Conservation (phyloP, 257 asterid species). For the Plantago ovata region DNA sequence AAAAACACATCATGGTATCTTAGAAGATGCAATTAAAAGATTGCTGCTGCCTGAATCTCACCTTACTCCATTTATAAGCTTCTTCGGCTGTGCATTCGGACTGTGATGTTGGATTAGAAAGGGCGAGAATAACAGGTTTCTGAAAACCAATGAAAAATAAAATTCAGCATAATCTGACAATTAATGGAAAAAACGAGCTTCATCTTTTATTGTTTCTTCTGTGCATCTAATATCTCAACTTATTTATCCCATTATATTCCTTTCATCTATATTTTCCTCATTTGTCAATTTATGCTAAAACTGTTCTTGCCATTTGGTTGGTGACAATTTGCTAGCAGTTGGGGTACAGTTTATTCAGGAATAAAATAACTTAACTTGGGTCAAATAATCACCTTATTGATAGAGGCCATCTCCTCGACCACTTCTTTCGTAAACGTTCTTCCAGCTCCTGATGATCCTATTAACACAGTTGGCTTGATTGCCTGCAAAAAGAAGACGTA, state of each 20-base stretch:
- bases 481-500: conserved; percentile 37
- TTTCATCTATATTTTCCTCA: too few species aligned
- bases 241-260: too few species aligned
- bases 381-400: conserved; percentile 37
- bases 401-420: conserved; percentile 45
- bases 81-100: conserved; percentile 76
- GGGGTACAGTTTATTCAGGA: not conserved
- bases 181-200: too few species aligned
- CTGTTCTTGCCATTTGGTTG: too few species aligned
- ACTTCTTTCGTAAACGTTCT: conserved; percentile 60
- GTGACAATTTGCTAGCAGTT: too few species aligned
- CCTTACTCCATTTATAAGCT: conserved; percentile 66
- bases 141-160: conserved; percentile 22
- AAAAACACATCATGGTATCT: conserved; percentile 3
- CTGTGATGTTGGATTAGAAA: conserved; percentile 70
- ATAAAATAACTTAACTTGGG: not conserved
- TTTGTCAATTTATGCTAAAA: too few species aligned
- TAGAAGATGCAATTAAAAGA: conserved; percentile 8
- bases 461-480: conserved; percentile 55
- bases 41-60: conserved; percentile 12
- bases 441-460: conserved; percentile 73
- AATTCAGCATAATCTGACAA: not conserved
- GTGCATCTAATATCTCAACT: too few species aligned
- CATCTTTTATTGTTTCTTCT: too few species aligned
- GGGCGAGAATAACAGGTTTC: conserved; percentile 62